These are phyloP conservation scores for Nidula microcarpa DNA, from an alignment of 768 basidiomycete species.

Conservation along the genomic window DNA sequence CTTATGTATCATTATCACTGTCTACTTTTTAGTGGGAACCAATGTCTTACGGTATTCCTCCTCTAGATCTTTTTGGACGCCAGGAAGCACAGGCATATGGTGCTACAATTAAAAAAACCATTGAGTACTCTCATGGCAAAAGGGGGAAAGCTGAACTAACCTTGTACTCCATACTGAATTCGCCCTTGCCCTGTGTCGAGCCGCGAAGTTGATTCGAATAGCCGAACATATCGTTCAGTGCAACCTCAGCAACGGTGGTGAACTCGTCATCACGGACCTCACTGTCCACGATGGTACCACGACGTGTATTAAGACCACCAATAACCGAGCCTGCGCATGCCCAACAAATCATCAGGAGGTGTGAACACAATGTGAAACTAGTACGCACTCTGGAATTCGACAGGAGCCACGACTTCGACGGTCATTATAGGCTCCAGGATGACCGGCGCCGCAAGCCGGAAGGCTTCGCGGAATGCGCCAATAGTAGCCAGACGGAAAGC, in stretches of 20 bases:
- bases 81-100: slow-evolving; percentile 81
- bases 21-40: slow-evolving; percentile 68
- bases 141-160: slow-evolving; percentile 22
- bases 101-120: slow-evolving; percentile 32
- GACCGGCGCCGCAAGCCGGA: slow-evolving; percentile 68
- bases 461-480: slow-evolving; percentile 91
- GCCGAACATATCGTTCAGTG: slow-evolving; percentile 97
- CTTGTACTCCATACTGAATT: slow-evolving; percentile 81
- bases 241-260: slow-evolving; percentile 85
- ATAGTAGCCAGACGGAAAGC: slow-evolving; percentile 91
- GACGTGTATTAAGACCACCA: slow-evolving; percentile 87
- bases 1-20: no score
- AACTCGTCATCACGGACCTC: slow-evolving; percentile 98
- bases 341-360: background rate
- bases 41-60: slow-evolving; percentile 82
- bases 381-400: slow-evolving; percentile 85
- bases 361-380: background rate
- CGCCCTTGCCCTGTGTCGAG: slow-evolving; percentile 95
- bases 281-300: slow-evolving; percentile 92
- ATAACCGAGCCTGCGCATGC: slow-evolving; percentile 69
- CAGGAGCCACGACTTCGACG: slow-evolving; percentile 93
- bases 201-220: slow-evolving; percentile 93
- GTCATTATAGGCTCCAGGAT: slow-evolving; percentile 99
- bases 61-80: slow-evolving; percentile 85
- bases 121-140: background rate